Evolutionary conservation across 208 protist species (phyloP), one percentile per base, ranked within the genome.

Genomic region (Crithidia mellificae): DNA sequence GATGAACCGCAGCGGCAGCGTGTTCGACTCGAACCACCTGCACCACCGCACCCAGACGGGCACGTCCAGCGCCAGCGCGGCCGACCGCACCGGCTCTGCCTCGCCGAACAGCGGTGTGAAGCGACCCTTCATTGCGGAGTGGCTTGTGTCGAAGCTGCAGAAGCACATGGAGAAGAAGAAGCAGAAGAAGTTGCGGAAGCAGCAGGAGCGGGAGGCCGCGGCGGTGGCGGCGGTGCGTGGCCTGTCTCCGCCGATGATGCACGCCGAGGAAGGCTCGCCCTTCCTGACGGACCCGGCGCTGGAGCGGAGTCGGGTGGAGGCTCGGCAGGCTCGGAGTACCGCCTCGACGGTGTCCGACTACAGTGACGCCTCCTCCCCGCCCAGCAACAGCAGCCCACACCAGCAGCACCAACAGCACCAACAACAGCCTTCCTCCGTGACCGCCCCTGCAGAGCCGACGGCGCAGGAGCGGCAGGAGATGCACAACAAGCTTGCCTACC

Each of bases 151-250:
- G 34, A 74, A 74, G 68, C 34, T 81, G 52, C 61, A 66, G 19
- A 68, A 74, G 29, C 76, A 71, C 54, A 44, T 76, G 25, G 69
- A 74, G 63, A 69, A 69, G 43, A 79, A 64, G 62, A 51, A 56
- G 47, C 52, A 19, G 19, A 72, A 74, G 54, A 79, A 64, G 62
- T 43, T 57, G 24, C 27, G 30, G 38, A 57, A 59, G 50, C 44
- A 58, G 57, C 55, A 59, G 34, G 56, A 64, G 58, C 49, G 50
- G 2, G 72, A 78, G 59, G 72, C 59, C 9, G 65, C 65, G 0
- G 49, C 72, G 6, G 50, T 43, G 29, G 59, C 53, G 2, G 53
- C 57, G 0, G 41, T 47, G 12, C 19, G 12, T 20, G 36, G 57
- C 24, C 6, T 39, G 14, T 22, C 46, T 2, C 12, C 36, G 3